These are phyloP conservation scores for Dryadomyces quercus-mongolicae DNA, from an alignment of 2,329 filamentous ascomycete species.

Conservation along the genomic window DNA sequence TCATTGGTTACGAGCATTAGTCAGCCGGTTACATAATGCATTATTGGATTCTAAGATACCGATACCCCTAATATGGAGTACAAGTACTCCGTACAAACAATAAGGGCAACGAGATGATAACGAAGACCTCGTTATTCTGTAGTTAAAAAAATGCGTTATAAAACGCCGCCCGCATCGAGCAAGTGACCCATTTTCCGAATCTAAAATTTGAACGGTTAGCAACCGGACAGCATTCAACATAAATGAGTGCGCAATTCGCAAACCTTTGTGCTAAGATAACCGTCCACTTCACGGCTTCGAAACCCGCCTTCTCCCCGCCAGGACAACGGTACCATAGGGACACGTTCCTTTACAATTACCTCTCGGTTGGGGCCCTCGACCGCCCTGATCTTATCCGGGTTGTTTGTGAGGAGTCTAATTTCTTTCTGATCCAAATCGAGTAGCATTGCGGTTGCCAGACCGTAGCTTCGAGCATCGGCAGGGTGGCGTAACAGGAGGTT, in stretches of 20 bases:
- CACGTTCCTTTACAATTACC: conserved; percentile 74
- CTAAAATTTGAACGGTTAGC: conserved; percentile 25
- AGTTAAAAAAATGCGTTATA: background rate
- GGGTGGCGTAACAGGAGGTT: conserved; percentile 86
- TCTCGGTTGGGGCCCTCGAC: conserved; percentile 87
- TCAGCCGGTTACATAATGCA: no score
- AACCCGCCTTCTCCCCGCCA: conserved; percentile 84
- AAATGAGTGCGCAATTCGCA: conserved; percentile 17
- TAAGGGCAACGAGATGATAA: no score
- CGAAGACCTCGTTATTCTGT: no score
- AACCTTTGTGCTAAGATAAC: conserved; percentile 91
- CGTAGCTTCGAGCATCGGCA: conserved; percentile 88
- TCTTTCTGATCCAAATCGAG: conserved; percentile 70
- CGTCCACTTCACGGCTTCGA: conserved; percentile 77
- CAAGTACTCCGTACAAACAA: no score
- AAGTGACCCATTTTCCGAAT: conserved; percentile 85
- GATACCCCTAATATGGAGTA: no score
- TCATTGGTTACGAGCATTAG: background rate
- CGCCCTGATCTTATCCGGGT: conserved; percentile 90
- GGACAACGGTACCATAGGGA: conserved; percentile 89
- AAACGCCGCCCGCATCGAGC: conserved; percentile 35
- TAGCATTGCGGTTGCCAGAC: conserved; percentile 90
- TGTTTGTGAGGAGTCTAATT: conserved; percentile 82
- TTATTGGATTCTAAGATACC: no score
- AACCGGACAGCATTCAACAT: background rate